Evolutionary conservation across 768 basidiomycete genomes (phyloP), one percentile per base, ranked within the genome.

Genomic region (Rhodotorula kratochvilovae): DNA sequence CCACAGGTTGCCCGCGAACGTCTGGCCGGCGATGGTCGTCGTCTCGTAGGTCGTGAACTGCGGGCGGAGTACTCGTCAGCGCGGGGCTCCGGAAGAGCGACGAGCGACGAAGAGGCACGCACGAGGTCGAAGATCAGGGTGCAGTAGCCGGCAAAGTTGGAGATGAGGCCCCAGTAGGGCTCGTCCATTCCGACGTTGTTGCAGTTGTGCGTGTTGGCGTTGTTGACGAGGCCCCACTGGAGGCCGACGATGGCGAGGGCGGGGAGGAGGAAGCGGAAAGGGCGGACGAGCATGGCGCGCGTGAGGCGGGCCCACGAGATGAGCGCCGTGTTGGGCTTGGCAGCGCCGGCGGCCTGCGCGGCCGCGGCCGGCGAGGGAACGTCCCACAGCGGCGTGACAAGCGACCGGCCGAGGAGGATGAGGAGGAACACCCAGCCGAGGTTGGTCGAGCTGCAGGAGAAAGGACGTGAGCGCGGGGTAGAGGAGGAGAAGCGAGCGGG

Each of bases 211-310:
- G 78, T 78, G 48, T 72, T 57, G 39, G 65, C 73, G 43, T 71
- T 73, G 29, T 77, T 66, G 36, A 64, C 74, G 58, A 79, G 69
- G 17, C 76, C 78, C 78, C 78, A 79, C 63, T 78, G 77, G 39
- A 79, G 72, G 23, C 74, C 76, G 64, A 73, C 69, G 53, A 79
- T 56, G 43, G 66, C 78, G 72, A 78, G 53, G 66, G 78, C 78
- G 67, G 78, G 78, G 21, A 78, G 75, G 63, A 79, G 69, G 77
- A 79, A 79, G 63, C 78, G 71, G 77, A 79, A 77, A 7, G 77
- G 76, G 33, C 78, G 69, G 36, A 74, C 72, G 57, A 79, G 69
- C 74, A 79, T 76, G 36, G 77, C 77, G 57, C 78, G 75, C 11
- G 77, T 75, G 31, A 79, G 65, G 55, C 76, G 75, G 0, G 76